Conservation (phyloP, 225 moss, liverwort and hornwort species). For the Neckera pumila region DNA sequence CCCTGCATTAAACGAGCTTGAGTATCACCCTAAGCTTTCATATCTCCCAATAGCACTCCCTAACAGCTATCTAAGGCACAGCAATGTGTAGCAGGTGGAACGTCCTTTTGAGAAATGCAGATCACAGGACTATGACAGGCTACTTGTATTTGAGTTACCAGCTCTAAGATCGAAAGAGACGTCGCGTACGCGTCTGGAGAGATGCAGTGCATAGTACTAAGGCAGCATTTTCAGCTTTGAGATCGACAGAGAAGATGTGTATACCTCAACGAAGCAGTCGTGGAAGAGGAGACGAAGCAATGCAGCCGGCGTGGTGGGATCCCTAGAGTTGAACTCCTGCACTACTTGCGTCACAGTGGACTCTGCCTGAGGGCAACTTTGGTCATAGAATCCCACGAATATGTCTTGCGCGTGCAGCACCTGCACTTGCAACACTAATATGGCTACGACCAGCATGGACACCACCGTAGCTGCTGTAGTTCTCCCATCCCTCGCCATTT, state of each 20-base stretch:
- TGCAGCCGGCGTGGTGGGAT: conserved; percentile 37
- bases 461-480: not conserved
- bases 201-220: not conserved
- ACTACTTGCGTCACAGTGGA: conserved; percentile 32
- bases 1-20: conserved; percentile 35
- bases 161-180: not conserved
- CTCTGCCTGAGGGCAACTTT: conserved; percentile 39
- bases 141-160: not conserved
- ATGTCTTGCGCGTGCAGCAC: conserved; percentile 20
- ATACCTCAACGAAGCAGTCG: conserved; percentile 63
- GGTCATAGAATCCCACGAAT: conserved; percentile 48
- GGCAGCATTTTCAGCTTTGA: not conserved
- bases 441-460: not conserved
- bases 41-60: not conserved
- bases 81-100: not conserved
- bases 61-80: not conserved
- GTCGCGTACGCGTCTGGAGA: not conserved
- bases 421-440: conserved; percentile 3
- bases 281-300: conserved; percentile 51
- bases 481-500: conserved; percentile 8
- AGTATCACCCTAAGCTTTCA: not conserved
- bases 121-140: not conserved
- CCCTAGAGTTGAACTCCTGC: conserved; percentile 13
- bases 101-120: not conserved
- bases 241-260: not conserved